A percentile compares a stretch with the other conserved stretches of the same genome.
Conservation (phyloP, 805 yeast species). For the Saccharomycopsis lassenensis region DNA sequence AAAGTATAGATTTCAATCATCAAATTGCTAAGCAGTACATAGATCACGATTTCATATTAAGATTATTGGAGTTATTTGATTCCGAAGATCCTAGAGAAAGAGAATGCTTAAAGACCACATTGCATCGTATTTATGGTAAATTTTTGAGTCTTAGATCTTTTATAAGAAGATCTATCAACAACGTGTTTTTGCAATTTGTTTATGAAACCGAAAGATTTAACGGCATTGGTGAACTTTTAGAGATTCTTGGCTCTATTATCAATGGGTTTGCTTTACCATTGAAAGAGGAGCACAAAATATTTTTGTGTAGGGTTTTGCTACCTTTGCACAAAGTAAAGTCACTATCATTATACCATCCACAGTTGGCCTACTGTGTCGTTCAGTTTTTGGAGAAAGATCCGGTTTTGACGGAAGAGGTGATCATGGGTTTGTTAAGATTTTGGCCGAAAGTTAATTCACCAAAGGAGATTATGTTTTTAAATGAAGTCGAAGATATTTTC, state of each 20-base stretch:
- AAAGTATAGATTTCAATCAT: constrained; percentile 89
- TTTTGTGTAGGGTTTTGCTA: constrained; percentile 71
- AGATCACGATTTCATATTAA: constrained; percentile 80
- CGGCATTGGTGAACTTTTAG: constrained; percentile 90
- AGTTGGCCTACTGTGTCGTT: constrained; percentile 91
- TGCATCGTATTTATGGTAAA: constrained; percentile 94
- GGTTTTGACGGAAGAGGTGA: constrained; percentile 84
- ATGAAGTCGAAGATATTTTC: constrained; percentile 92
- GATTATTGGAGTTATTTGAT: constrained; percentile 80
- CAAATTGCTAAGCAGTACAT: constrained; percentile 87
- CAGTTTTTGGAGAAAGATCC: constrained; percentile 96
- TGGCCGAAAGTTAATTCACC: constrained; percentile 97
- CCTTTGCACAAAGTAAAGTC: constrained; percentile 91
- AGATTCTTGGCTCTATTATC: constrained; percentile 90
- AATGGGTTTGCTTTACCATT: constrained; percentile 96
- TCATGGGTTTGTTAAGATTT: constrained; percentile 81
- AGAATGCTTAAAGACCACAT: constrained; percentile 87
- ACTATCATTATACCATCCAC: constrained; percentile 87
- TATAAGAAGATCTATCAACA: constrained; percentile 82
- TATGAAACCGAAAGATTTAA: constrained; percentile 95
- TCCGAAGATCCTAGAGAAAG: constrained; percentile 95
- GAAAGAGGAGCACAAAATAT: constrained; percentile 93
- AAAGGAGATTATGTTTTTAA: constrained; percentile 89
- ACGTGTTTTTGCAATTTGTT: constrained; percentile 84
- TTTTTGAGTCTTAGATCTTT: constrained; percentile 81